Conservation (phyloP, 768 basidiomycete species). For the Termitomyces sp. region DNA sequence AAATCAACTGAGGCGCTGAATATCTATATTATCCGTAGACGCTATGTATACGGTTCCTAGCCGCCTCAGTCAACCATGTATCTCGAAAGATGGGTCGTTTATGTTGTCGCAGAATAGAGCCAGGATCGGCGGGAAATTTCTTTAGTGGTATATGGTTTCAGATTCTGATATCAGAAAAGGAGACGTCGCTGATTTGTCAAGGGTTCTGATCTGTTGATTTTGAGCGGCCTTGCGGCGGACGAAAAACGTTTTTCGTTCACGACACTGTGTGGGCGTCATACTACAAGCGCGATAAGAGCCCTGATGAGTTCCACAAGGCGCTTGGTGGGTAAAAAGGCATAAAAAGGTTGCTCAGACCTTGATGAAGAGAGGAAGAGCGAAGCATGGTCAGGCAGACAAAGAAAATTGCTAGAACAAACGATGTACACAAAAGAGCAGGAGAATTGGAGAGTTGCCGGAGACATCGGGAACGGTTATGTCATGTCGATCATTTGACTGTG, state of each 20-base stretch:
- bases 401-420: not conserved
- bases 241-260: conserved; percentile 5
- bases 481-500: conserved; percentile 14
- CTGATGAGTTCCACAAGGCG: not conserved
- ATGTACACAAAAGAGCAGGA: not conserved
- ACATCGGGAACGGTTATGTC: not conserved
- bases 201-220: not conserved
- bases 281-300: not conserved
- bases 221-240: not conserved
- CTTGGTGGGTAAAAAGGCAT: not conserved
- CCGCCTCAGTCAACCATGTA: not conserved
- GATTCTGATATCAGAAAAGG: conserved; percentile 3
- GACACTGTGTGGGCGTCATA: not conserved
- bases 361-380: not conserved
- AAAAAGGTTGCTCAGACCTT: not conserved
- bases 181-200: not conserved
- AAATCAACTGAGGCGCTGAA: not conserved
- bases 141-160: not conserved
- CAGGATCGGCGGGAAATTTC: not conserved
- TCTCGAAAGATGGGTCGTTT: too few relatives aligned
- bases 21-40: not conserved
- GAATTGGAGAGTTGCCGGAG: not conserved
- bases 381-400: not conserved
- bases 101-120: too few relatives aligned
- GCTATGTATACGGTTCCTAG: not conserved